Base-by-base conservation (phyloP, 371 early-diverging fungal genomes). In the Synchytrium microbalum region DNA sequence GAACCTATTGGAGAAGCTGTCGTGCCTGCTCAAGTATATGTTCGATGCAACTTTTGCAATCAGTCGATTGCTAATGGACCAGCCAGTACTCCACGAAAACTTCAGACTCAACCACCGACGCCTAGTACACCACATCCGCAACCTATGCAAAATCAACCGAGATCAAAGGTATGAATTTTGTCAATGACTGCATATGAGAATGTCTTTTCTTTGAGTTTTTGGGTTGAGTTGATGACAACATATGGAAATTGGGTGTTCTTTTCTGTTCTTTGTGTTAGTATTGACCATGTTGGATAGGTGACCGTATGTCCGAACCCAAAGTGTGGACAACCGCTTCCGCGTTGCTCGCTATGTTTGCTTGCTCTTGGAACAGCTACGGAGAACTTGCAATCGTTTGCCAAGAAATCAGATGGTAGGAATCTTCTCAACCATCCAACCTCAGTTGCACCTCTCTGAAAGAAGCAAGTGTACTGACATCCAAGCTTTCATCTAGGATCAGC, bases 261-360 rank as follows among this genome's bases (percentile, higher is more conserved):
- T n/a, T n/a, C n/a, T n/a, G n/a, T n/a, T n/a, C n/a, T n/a, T 51
- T 60, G 32, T 16, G 19, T 64, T 32, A n/a, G 16, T 68, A 46
- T 8, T n/a, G 23, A 25, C 28, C 13, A 13, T 13, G 28, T 46
- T 14, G 24, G 67, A 59, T 74, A 87, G 84, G 70, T 78, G 32
- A 88, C 86, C 0, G 75, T 77, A 29, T 96, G 97, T 66, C 91
- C 92, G 23, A 83, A 83, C 55, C 46, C 46, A 38, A 38, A 38
- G 19, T 97, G 97, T 72, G 75, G 83, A 62, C 91, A 90, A 69
- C 83, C 88, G 3, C 75, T 95, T n/a, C 96, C 96, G 5, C 81
- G 92, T n/a, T 97, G 97, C 71, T 84, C 93, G 0, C 73, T 97
- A 16, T 97, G 97, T 72, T 75, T 93, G 25, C 75, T 95, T 61